phyloP scores from a whole-genome alignment of 2,329 filamentous ascomycete genomes.

The Fusarium paranaense region DNA sequence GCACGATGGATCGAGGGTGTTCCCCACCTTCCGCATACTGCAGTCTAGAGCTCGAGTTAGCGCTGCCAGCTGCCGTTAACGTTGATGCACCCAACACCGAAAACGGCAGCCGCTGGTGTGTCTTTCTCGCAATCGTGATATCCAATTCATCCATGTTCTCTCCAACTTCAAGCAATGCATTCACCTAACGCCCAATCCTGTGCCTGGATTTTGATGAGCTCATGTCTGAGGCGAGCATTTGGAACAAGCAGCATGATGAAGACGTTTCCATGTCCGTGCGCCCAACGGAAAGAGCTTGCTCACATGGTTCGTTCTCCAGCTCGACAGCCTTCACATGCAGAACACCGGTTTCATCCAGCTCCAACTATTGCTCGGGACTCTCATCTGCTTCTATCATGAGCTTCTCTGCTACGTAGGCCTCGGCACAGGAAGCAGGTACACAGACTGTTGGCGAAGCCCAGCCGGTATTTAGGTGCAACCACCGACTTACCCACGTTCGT shows the following conservation, averaged over 20 bases:
- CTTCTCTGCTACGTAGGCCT: background rate
- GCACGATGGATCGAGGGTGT: background rate
- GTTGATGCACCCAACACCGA: background rate
- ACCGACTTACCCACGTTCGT: background rate
- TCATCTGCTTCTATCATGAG: background rate
- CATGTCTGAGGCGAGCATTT: slow-evolving; percentile 8
- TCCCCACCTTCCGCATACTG: background rate
- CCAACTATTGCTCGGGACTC: background rate
- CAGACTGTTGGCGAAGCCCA: background rate
- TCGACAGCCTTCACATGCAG: background rate
- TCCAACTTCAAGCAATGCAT: background rate
- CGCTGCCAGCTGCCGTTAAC: background rate
- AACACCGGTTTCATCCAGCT: background rate
- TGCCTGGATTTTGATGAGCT: background rate
- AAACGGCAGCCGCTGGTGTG: background rate
- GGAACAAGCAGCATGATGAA: slow-evolving; percentile 1
- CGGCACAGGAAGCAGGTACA: background rate
- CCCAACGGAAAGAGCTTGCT: background rate
- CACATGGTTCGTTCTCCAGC: background rate
- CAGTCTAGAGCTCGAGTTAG: background rate
- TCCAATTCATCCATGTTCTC: background rate
- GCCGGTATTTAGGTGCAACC: background rate
- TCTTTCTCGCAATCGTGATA: background rate
- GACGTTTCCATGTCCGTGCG: background rate
- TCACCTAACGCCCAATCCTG: background rate